Base-by-base conservation (phyloP, 257 asterid species). In the Agastache rugosa region DNA sequence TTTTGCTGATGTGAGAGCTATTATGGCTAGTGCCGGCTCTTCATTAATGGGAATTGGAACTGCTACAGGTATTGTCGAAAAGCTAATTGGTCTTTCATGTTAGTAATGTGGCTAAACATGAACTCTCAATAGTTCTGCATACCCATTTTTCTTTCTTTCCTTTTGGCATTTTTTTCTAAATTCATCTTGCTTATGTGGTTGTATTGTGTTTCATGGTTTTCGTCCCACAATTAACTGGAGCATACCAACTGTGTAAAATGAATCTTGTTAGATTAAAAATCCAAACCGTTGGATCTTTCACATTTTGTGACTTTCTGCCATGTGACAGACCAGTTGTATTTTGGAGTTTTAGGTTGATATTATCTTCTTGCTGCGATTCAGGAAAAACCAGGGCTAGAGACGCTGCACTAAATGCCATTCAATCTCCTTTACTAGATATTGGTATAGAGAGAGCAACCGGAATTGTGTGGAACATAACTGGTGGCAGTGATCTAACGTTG, bases 391-490 rank as follows among this genome's bases (percentile, higher is more conserved):
- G 99, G 83, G 99, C 99, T 10, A 87, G 98, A 81, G 99, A 95
- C 87, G 99, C 98, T 56, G 99, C 99, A 3, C 77, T 95, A 70
- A 95, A 95, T 72, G 99, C 99, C 77, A 88, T 90, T 84, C 99
- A 95, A 58, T 95, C 98, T 76, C 99, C 99, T 71, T 77, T 95
- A 65, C 79, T 95, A 64, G 99, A 95, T 80, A 88, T 95, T 20
- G 99, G 99, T 50, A 95, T 95, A 63, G 99, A 95, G 84, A 90
- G 99, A 79, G 99, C 99, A 65, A 95, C 99, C 22, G 99, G 99
- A 44, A 95, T 95, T 77, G 99, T 95, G 78, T 95, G 99, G 99
- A 95, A 92, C 73, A 95, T 95, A 77, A 95, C 99, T 56, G 99
- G 99, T 42, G 99, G 99, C 73, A 90, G 65, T 78, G 99, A 95